Evolutionary conservation across 345 rosid species (phyloP), one percentile per base, ranked within the genome.

Genomic region (Carallia pectinifolia): DNA sequence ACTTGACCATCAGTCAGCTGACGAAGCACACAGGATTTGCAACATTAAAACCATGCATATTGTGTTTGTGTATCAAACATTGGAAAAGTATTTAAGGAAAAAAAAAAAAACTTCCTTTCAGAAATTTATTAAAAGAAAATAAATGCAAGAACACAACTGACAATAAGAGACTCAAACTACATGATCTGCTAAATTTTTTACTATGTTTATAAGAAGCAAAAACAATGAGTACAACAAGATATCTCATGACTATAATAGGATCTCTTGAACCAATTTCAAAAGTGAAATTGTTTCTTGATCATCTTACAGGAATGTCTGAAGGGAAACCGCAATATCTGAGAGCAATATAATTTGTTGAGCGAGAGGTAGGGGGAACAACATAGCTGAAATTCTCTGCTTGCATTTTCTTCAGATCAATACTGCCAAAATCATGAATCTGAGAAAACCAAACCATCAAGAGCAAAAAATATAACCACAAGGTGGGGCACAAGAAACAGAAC

Each of bases 371-470:
- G 71, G 97, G 97, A 71, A 94, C 82, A 83, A 94, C 83, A 81
- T 88, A 73, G 85, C 82, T 81, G 68, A 93, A 81, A 78, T 89
- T 87, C 81, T 89, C 96, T 48, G 97, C 96, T 84, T 89, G 98
- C 89, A 93, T 79, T 71, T 87, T 84, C 94, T 87, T 93, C 97
- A 94, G 77, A 88, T 94, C 83, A 70, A 94, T 87, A 87, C 98
- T 94, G 97, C 90, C 85, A 87, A 91, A 88, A 91, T 85, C 91
- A 89, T 73, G 80, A 82, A 81, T 88, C 89, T 86, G 85, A 89
- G 89, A 90, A 71, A 78, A 71, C 77, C 80, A 81, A 81, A 77
- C 69, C 77, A 81, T 67, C 66, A 64, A 66, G 64, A 75, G 65
- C 27, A 72, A 62, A 75, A 74, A 79, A 39, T 55, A 60, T 60